phyloP scores from a whole-genome alignment of 2,329 filamentous ascomycete genomes.

The Neonectria ditissima region DNA sequence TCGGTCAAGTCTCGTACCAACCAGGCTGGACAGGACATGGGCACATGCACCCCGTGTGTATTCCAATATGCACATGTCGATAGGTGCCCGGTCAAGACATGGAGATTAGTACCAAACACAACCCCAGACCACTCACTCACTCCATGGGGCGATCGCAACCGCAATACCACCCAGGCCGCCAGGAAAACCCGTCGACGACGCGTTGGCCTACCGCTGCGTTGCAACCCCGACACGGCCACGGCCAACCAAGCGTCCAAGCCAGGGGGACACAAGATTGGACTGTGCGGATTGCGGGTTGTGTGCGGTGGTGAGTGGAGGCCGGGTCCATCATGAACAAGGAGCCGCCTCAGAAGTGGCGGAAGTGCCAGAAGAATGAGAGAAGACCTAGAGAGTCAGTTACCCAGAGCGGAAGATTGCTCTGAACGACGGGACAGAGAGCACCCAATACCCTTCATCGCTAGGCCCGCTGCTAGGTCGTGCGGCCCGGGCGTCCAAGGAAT shows the following conservation, averaged over 20 bases:
- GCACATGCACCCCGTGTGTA: background rate
- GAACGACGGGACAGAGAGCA: too few relatives aligned
- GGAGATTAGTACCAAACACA: background rate
- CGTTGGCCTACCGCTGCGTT: slow-evolving; percentile 1
- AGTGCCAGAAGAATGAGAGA: background rate
- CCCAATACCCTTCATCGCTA: background rate
- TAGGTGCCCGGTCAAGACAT: background rate
- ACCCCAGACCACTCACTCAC: slow-evolving; percentile 1
- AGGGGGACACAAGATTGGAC: slow-evolving; percentile 17
- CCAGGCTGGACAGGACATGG: background rate
- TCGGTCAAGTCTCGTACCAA: background rate
- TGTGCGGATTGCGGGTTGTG: background rate
- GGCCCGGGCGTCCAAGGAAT: slow-evolving; percentile 17
- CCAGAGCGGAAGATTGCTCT: background rate
- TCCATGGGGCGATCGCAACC: slow-evolving; percentile 6
- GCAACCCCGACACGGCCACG: slow-evolving; percentile 8
- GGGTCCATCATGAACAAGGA: background rate
- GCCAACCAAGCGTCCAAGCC: background rate
- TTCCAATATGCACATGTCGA: background rate
- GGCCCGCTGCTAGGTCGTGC: background rate
- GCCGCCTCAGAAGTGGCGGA: background rate
- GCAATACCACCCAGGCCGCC: slow-evolving; percentile 16
- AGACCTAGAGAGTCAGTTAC: background rate
- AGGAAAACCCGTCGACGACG: background rate
- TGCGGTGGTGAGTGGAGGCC: background rate